phyloP scores from a whole-genome alignment of 1,284 basidiomycete species.

The Hemileia vastatrix region DNA sequence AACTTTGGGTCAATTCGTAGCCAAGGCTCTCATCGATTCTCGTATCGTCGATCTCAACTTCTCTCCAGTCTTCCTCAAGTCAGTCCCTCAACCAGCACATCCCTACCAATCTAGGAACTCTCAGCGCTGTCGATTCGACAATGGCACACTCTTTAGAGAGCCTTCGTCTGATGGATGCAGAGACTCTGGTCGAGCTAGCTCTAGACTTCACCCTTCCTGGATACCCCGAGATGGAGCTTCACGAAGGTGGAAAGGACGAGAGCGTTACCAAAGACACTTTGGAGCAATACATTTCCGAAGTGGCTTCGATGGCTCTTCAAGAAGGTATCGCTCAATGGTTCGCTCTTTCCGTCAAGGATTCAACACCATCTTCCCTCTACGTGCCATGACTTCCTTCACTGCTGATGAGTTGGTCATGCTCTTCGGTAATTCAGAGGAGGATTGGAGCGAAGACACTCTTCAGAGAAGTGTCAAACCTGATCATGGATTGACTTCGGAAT shows the following conservation, averaged over 20 bases:
- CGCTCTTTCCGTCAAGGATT: conserved; percentile 41
- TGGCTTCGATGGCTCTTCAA: conserved; percentile 30
- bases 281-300: conserved; percentile 33
- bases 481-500: conserved; percentile 39
- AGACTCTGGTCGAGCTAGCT: conserved; percentile 32
- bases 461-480: conserved; percentile 39
- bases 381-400: conserved; percentile 36
- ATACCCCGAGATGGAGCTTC: conserved; percentile 30
- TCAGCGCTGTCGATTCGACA: conserved; percentile 31
- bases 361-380: conserved; percentile 35
- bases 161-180: conserved; percentile 31
- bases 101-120: too few species aligned
- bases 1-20: conserved; percentile 40
- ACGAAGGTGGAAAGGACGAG: too few species aligned
- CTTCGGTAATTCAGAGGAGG: conserved; percentile 42
- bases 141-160: conserved; percentile 35
- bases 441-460: conserved; percentile 40
- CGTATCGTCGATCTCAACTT: conserved; percentile 43
- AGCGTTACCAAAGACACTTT: conserved; percentile 32
- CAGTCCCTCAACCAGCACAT: conserved; percentile 35
- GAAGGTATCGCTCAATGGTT: conserved; percentile 31
- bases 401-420: conserved; percentile 41
- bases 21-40: conserved; percentile 42
- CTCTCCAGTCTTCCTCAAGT: conserved; percentile 36
- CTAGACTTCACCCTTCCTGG: conserved; percentile 41